These are phyloP conservation scores for Rhytidiadelphus loreus DNA, from an alignment of 225 moss, liverwort and hornwort species.

Conservation along the genomic window DNA sequence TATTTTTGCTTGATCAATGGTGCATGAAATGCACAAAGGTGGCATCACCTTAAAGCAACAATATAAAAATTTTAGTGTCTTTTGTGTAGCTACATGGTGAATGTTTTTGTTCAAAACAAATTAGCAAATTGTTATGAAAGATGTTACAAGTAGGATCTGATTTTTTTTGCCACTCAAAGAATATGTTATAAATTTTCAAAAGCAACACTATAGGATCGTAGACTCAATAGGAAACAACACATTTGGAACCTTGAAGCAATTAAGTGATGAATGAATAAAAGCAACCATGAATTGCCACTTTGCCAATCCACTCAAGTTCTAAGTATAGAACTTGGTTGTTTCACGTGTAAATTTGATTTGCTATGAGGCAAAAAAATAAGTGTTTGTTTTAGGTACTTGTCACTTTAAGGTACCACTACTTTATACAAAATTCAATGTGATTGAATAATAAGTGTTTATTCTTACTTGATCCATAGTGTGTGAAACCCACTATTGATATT, in stretches of 20 bases:
- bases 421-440: neutral
- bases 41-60: neutral
- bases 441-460: too few species aligned
- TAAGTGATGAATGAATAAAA: neutral
- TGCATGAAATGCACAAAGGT: rapidly evolving
- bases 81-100: too few species aligned
- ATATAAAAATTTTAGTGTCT: neutral
- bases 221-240: neutral
- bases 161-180: rapidly evolving
- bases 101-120: neutral
- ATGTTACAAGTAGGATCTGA: neutral
- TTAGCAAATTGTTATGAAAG: too few species aligned
- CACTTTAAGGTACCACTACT: rapidly evolving
- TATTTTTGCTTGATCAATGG: neutral
- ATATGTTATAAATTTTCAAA: neutral
- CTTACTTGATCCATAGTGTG: too few species aligned
- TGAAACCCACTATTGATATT: neutral
- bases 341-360: neutral
- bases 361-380: rapidly evolving
- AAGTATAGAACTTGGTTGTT: rapidly evolving
- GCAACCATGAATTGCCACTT: neutral
- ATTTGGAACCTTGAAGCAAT: neutral
- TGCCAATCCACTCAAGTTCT: neutral
- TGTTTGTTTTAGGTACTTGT: too few species aligned
- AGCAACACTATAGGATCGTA: neutral